Evolutionary conservation across 225 moss, liverwort and hornwort species (phyloP).

Genomic region (Pseudisothecium myosuroides): DNA sequence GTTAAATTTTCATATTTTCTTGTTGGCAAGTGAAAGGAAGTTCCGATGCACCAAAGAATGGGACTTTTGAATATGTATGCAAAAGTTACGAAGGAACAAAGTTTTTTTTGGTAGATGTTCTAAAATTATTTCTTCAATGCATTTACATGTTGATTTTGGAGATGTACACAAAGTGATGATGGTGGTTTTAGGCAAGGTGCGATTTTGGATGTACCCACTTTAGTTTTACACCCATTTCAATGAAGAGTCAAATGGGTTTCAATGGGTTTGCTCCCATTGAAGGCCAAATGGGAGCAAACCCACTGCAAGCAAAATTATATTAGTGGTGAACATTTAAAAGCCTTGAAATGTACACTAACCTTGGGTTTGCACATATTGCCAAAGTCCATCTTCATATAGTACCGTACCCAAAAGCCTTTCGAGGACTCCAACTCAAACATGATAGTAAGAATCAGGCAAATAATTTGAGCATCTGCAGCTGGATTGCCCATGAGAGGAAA

Average conservation of each 20-base stretch:
- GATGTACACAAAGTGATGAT: neutral
- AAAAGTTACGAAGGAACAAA: neutral
- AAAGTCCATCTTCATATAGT: neutral
- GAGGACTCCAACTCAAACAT: neutral
- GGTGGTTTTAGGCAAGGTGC: neutral
- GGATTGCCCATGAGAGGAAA: neutral
- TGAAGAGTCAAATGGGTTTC: too few species aligned
- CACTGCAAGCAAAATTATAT: neutral
- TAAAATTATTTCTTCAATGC: neutral
- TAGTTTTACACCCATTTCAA: neutral
- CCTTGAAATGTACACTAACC: too few species aligned
- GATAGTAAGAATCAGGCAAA: neutral
- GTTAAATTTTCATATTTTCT: neutral
- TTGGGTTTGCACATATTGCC: neutral
- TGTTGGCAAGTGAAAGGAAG: neutral
- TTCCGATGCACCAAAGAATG: accelerated
- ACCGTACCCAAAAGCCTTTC: neutral
- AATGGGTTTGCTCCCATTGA: too few species aligned
- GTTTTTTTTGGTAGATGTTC: neutral
- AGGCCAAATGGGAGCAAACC: neutral
- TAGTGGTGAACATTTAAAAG: neutral
- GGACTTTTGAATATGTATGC: neutral
- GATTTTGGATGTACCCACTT: neutral
- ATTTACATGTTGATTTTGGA: neutral
- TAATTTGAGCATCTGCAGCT: neutral